Evolutionary conservation across 176 grass and related monocot genomes (phyloP), one percentile per base, ranked within the genome.

Genomic region (Musa acuminata): DNA sequence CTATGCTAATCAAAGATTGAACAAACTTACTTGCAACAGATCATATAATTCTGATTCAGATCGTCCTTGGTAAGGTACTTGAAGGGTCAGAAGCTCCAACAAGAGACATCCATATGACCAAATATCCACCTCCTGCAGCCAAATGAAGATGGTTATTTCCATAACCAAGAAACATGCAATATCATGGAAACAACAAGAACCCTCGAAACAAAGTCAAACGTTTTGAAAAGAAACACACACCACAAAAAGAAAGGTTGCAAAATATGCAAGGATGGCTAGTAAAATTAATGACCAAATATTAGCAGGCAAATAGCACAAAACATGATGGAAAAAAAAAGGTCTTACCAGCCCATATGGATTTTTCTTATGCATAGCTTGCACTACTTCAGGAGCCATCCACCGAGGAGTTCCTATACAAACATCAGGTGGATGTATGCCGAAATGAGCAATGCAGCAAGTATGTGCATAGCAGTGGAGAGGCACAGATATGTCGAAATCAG

Each of bases 41-140:
- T 89, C 81, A 85, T 91, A 94, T 80, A 94, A 87, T 87, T 99
- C 95, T 60, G 78, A 72, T 68, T 99, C 86, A 67, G 88, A 82
- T 60, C 85, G 79, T 35, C 86, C 88, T 62, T 82, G 72, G 83
- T 91, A 99, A n/a, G 90, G 90, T 10, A 81, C 71, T 67, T 54
- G 69, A 78, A 99, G 95, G 14, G 90, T 99, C 69, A 99, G 88
- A 80, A 99, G 80, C 86, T 99, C 95, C 69, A 94, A 83, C 73
- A 99, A 66, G 80, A 99, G 87, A 68, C 95, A 99, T 19, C 95
- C 95, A 59, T 86, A 99, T 60, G 95, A 94, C 95, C 95, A 99
- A 29, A 99, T 85, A 89, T 99, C 95, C 49, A 91, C 88, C 81
- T 99, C 90, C 95, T 99, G 85, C 74, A 82, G 78, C 50, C 81